A percentile compares a stretch with the other conserved stretches of the same genome.
Evolutionary conservation across 257 asterid genomes (phyloP).

Genomic region (Osmanthus fragrans): DNA sequence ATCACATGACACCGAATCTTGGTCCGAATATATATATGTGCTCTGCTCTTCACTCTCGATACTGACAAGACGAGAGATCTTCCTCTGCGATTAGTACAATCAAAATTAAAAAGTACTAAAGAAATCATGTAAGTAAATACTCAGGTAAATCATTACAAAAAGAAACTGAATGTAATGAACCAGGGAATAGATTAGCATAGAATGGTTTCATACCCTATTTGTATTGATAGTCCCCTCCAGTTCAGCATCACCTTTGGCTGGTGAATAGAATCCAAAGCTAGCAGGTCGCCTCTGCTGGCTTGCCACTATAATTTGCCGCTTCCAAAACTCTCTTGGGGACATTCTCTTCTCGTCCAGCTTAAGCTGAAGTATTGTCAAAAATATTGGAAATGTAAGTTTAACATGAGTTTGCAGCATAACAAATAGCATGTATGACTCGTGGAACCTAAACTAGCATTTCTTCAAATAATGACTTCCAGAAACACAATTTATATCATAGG

Average conservation of each 20-base stretch:
- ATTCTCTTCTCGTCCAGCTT: conserved; percentile 76
- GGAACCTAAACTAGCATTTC: not conserved
- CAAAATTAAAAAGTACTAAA: not conserved
- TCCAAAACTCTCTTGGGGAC: conserved; percentile 74
- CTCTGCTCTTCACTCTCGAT: conserved; percentile 73
- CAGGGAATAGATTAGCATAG: not conserved
- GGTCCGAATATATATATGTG: conserved; percentile 47
- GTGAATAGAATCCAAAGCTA: conserved; percentile 94
- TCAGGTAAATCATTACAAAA: not conserved
- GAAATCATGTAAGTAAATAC: not conserved
- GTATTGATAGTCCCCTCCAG: conserved; percentile 42
- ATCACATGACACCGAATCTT: conserved; percentile 64
- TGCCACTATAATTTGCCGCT: conserved; percentile 68
- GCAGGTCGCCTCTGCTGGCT: conserved; percentile 86
- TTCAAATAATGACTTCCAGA: not conserved
- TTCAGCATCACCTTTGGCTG: conserved; percentile 65
- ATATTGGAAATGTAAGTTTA: conserved; percentile 4
- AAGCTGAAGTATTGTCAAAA: conserved; percentile 48
- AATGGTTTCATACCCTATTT: conserved; percentile 56
- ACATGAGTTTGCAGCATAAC: conserved; percentile 12
- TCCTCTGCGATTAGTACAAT: conserved; percentile 57
- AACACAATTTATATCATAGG: not conserved
- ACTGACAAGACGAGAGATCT: conserved; percentile 64
- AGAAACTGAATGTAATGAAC: not conserved
- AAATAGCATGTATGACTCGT: conserved; percentile 8